Base-by-base conservation (phyloP, 1,284 basidiomycete genomes). In the Austroboletus olivaceoglutinosus region DNA sequence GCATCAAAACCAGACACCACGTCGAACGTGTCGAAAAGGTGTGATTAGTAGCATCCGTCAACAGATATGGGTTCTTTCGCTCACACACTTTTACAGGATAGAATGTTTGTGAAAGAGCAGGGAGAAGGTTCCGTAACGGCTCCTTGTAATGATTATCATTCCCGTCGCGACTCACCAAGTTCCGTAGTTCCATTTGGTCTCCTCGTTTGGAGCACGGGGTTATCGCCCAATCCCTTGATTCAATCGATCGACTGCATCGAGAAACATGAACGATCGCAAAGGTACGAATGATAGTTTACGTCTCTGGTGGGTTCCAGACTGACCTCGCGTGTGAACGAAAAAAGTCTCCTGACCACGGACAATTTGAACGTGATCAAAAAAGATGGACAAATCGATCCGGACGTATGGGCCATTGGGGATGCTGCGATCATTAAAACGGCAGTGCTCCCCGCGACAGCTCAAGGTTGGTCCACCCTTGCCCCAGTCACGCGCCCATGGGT, bases 391-490 rank as follows among this genome's bases (percentile, higher is more conserved):
- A 70, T 81, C 18, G 79, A 93, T 60, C 75, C 81, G 19, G 83
- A 91, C 62, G 85, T 94, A 2, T 93, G 83, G 74, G 91, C 85
- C 13, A 86, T 94, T 48, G 92, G 93, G 5, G 93, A 95, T 64
- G 84, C 87, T 45, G 80, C 83, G 2, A 78, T 76, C 27, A 80
- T 87, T 33, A 73, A 77, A 21, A 75, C 78, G 51, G 77, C 80
- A 12, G 73, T 79, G 29, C 75, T 94, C 5, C 93, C 93, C 8
- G 91, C 93, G 1, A 91, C 89, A 21, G 89, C 89, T 16, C 89
- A 92, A 78, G 85, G 84, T 82, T 33, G 21, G 64, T 54, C n/a
- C 43, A 42, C 50, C 48, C 47, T 54, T 29, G 48, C 43, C 12
- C 21, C 21, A 51, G 51, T 51, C 52, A 53, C 45, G 47, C 47